A percentile compares a stretch with the other conserved stretches of the same genome.
Conservation (phyloP, 768 basidiomycete species). For the Boletus subcaerulescens region DNA sequence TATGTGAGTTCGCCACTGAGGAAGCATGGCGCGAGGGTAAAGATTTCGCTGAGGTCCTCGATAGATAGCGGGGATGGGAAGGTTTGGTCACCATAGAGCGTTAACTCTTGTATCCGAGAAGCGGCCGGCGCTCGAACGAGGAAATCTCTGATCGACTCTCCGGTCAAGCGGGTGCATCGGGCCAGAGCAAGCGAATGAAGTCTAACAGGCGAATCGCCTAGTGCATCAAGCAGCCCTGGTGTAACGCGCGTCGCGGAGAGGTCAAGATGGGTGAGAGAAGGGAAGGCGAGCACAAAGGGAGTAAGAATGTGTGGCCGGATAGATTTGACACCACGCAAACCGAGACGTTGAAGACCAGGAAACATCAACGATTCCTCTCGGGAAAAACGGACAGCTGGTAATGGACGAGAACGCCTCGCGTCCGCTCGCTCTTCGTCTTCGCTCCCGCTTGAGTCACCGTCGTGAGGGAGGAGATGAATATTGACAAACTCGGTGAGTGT, state of each 20-base stretch:
- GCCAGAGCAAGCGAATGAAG: constrained; percentile 81
- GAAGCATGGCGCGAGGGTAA: constrained; percentile 79
- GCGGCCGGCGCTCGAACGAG: constrained; percentile 67
- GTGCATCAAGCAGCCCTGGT: constrained; percentile 66
- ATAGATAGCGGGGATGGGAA: constrained; percentile 69
- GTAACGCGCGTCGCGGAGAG: constrained; percentile 84
- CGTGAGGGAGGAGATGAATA: constrained; percentile 49
- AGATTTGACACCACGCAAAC: constrained; percentile 80
- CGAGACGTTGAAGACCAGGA: constrained; percentile 72
- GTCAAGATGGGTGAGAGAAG: constrained; percentile 85
- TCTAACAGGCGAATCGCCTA: constrained; percentile 66
- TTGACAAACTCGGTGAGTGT: constrained; percentile 82
- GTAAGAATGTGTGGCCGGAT: constrained; percentile 65
- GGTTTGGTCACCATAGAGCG: constrained; percentile 86
- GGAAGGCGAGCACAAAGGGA: constrained; percentile 77
- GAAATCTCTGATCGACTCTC: constrained; percentile 72
- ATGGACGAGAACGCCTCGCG: constrained; percentile 32
- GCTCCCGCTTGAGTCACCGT: constrained; percentile 44
- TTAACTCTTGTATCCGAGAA: constrained; percentile 66
- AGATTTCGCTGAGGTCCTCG: constrained; percentile 63
- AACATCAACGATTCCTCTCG: constrained; percentile 56
- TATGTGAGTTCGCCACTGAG: constrained; percentile 70
- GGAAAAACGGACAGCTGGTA: constrained; percentile 30
- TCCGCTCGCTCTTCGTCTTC: constrained; percentile 36
- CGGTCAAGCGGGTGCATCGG: constrained; percentile 80